These are phyloP conservation scores for Leishmania mexicana DNA, from an alignment of 208 protist species.

Conservation along the genomic window DNA sequence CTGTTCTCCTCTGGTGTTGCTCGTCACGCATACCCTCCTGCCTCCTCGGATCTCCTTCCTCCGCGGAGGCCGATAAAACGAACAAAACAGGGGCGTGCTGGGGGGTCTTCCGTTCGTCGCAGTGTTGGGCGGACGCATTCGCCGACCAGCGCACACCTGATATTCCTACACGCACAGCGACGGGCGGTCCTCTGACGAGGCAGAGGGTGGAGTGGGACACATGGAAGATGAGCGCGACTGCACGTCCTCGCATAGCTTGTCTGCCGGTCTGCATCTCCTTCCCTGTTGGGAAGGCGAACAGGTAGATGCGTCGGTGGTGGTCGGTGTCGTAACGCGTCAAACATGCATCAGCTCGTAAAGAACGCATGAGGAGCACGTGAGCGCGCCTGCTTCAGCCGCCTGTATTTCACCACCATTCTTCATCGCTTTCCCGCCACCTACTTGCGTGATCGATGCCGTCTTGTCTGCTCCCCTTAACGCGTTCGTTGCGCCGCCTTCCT, in stretches of 20 bases:
- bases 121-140: too few species aligned
- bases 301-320: background rate
- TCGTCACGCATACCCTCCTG: too few species aligned
- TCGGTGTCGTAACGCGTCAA: background rate
- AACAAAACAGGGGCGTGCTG: too few species aligned
- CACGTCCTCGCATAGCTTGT: background rate
- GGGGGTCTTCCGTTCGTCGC: too few species aligned
- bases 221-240: background rate
- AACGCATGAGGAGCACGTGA: background rate
- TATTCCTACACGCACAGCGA: background rate
- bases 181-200: background rate
- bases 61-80: too few species aligned
- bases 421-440: background rate
- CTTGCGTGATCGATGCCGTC: background rate
- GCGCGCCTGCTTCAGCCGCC: background rate
- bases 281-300: background rate
- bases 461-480: background rate
- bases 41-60: too few species aligned
- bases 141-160: background rate
- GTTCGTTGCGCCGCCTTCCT: background rate
- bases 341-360: too few species aligned
- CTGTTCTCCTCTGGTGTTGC: too few species aligned
- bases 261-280: background rate
- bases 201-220: background rate
- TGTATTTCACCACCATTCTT: background rate